phyloP scores from a whole-genome alignment of 257 asterid species.

The Solanum ossicruentum region DNA sequence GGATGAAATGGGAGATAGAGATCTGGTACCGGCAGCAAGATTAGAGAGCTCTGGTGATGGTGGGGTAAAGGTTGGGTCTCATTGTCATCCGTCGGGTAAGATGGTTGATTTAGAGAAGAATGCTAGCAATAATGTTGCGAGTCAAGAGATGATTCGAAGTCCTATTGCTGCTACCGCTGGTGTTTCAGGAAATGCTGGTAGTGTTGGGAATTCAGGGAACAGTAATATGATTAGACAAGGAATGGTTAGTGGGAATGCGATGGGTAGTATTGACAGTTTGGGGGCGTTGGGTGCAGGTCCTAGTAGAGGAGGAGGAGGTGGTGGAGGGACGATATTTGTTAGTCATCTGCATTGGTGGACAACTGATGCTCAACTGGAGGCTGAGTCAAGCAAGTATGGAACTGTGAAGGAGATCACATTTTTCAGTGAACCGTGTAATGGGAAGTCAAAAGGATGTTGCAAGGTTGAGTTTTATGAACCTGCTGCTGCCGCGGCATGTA shows the following conservation, averaged over 20 bases:
- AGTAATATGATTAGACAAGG: slow-evolving; percentile 7
- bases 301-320: slow-evolving; percentile 9
- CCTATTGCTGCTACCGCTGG: neutral
- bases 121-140: neutral
- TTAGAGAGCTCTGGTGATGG: slow-evolving; percentile 7
- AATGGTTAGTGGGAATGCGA: slow-evolving; percentile 3
- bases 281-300: neutral
- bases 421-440: slow-evolving; percentile 86
- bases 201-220: slow-evolving; percentile 2
- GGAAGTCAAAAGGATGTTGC: slow-evolving; percentile 94
- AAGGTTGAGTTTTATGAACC: slow-evolving; percentile 76
- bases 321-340: slow-evolving; percentile 46
- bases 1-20: neutral
- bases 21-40: slow-evolving; percentile 6
- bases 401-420: slow-evolving; percentile 74
- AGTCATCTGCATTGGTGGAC: slow-evolving; percentile 99
- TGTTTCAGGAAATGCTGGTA: neutral
- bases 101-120: neutral
- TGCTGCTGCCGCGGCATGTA: slow-evolving; percentile 68
- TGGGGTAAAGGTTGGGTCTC: slow-evolving; percentile 17
- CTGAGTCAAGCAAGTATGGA: slow-evolving; percentile 66
- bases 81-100: neutral
- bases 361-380: slow-evolving; percentile 80
- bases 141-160: slow-evolving; percentile 3
- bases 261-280: neutral